These are phyloP conservation scores for Eudorina sp. DNA, from an alignment of 139 green algal genomes.

Conservation along the genomic window DNA sequence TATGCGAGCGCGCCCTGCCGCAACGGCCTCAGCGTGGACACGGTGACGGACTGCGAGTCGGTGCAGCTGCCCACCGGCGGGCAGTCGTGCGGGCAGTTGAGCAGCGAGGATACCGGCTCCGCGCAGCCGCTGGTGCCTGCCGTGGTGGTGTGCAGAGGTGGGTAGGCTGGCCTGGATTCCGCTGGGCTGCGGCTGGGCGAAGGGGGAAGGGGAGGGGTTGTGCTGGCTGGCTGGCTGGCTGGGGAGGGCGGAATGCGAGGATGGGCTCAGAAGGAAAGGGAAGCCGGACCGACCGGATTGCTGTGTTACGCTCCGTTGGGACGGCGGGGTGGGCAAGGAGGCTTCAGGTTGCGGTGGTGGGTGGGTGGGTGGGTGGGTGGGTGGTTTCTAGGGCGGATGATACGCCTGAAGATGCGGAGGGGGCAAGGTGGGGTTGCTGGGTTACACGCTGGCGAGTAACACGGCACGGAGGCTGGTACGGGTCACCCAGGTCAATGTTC, in stretches of 20 bases:
- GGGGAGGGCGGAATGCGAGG: too few relatives aligned
- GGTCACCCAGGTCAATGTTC: too few relatives aligned
- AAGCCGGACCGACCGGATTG: background rate
- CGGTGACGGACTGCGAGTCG: background rate
- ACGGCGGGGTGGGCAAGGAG: background rate
- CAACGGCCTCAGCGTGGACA: background rate
- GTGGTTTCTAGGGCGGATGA: too few relatives aligned
- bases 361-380: too few relatives aligned
- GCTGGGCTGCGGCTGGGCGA: background rate
- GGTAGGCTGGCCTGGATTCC: background rate
- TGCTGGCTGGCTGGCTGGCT: too few relatives aligned
- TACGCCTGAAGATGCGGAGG: too few relatives aligned
- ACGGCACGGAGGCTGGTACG: too few relatives aligned
- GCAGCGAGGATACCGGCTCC: background rate
- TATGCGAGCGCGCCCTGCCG: background rate
- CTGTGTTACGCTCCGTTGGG: background rate
- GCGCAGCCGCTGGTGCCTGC: background rate
- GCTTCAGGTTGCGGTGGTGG: too few relatives aligned
- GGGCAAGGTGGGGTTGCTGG: too few relatives aligned
- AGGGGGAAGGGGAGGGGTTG: background rate
- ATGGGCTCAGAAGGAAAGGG: background rate
- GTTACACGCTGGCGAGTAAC: too few relatives aligned
- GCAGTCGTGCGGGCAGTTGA: background rate
- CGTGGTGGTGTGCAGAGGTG: background rate
- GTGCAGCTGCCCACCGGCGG: background rate